Conservation (phyloP, 148 eudicot species). For the Diospyros lotus region DNA sequence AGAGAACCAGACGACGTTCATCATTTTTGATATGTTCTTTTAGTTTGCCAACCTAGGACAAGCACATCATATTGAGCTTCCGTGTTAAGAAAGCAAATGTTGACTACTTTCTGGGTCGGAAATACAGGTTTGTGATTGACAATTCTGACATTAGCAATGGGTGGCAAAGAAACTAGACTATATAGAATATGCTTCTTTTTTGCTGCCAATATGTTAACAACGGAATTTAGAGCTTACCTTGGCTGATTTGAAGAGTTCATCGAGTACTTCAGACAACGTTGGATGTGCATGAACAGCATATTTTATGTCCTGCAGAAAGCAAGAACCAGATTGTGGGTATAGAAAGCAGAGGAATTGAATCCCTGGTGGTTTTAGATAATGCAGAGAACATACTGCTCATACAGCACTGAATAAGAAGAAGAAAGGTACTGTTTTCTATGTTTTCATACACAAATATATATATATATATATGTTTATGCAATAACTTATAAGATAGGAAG, state of each 20-base stretch:
- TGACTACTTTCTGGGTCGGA: not conserved
- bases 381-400: not conserved
- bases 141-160: not conserved
- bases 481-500: constrained; percentile 6
- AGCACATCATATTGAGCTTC: not conserved
- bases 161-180: not conserved
- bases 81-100: not conserved
- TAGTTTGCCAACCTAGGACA: not conserved
- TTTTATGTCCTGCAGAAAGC: constrained; percentile 70
- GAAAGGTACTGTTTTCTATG: not conserved
- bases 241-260: constrained; percentile 94
- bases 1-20: not conserved
- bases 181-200: not conserved
- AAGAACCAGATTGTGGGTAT: not conserved
- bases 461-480: not conserved
- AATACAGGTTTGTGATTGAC: not conserved
- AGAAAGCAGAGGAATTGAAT: not conserved
- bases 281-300: constrained; percentile 98
- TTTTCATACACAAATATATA: not conserved
- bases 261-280: constrained; percentile 95
- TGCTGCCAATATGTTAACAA: not conserved
- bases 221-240: constrained; percentile 46
- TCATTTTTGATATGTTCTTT: not conserved
- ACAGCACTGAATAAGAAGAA: not conserved
- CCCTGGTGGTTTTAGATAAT: not conserved